phyloP scores from a whole-genome alignment of 1,139 yeast genomes.

The Lodderomyces oxycetoniae region DNA sequence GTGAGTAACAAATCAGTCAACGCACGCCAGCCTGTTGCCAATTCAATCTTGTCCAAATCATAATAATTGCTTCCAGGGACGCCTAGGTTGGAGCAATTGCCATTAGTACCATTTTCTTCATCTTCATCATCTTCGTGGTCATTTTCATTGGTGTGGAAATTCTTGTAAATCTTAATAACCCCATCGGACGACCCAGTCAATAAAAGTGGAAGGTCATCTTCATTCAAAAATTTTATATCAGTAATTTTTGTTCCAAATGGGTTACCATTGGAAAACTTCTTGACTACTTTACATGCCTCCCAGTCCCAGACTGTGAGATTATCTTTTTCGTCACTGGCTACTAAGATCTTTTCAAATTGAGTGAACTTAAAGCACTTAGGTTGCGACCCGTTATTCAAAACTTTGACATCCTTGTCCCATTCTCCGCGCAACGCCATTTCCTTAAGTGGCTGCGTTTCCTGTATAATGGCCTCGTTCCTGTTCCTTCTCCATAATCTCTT shows the following conservation, averaged over 20 bases:
- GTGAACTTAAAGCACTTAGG: slow-evolving; percentile 77
- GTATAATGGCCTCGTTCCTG: slow-evolving; percentile 80
- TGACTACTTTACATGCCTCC: slow-evolving; percentile 53
- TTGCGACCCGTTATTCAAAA: slow-evolving; percentile 70
- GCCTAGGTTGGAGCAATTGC: neutral
- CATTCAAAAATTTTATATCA: slow-evolving; percentile 80
- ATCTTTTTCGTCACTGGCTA: slow-evolving; percentile 81
- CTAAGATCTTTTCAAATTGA: slow-evolving; percentile 83
- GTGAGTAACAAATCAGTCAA: slow-evolving; percentile 78
- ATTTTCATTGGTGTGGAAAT: slow-evolving; percentile 54
- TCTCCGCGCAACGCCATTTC: slow-evolving; percentile 77
- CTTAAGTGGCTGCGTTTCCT: slow-evolving; percentile 87
- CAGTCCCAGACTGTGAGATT: slow-evolving; percentile 88
- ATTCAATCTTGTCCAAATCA: slow-evolving; percentile 43
- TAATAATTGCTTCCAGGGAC: slow-evolving; percentile 30
- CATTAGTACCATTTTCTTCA: slow-evolving; percentile 1
- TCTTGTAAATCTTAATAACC: slow-evolving; percentile 76
- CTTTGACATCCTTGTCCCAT: slow-evolving; percentile 67
- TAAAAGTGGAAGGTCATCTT: slow-evolving; percentile 82
- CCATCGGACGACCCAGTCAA: slow-evolving; percentile 94
- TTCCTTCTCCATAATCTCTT: slow-evolving; percentile 85
- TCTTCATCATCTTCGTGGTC: slow-evolving; percentile 27
- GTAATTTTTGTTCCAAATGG: slow-evolving; percentile 87
- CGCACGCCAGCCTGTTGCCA: slow-evolving; percentile 91
- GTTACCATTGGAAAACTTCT: slow-evolving; percentile 76